Evolutionary conservation across 1,284 basidiomycete genomes (phyloP), one percentile per base, ranked within the genome.

Genomic region (Tylopilus sp.): DNA sequence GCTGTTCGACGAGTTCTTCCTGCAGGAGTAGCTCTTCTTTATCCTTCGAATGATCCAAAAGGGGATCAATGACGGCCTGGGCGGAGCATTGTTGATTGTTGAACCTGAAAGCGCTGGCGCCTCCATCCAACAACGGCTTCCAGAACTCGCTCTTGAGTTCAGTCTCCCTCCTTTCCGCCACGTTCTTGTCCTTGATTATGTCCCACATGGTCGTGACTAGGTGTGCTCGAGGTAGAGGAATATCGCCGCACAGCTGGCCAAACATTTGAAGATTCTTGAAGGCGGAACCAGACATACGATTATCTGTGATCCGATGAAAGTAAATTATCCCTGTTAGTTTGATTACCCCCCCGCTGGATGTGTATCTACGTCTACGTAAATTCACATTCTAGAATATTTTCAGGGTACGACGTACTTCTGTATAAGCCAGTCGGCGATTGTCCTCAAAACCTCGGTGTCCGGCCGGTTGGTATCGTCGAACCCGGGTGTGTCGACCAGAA

Each of bases 301-400:
- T 77, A 68, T 86, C 84, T 19, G 82, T 80, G 62, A 87, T 87
- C 18, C 82, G 80, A 64, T 87, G 85, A 65, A 84, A 72, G 71
- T 86, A 87, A 26, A 87, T 78, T 60, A 87, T 73, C 0, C 86
- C 86, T 22, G 78, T 71, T 4, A 84, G 69, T 29, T 26, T 64
- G 49, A 67, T 59, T 0, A 74, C 58, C 4, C 22, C 15, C 0
- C 64, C 63, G 1, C 63, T 60, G 2, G 39, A 52, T 10, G 64
- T n/a, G 38, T 75, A 72, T 53, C 73, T 75, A 51, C 13, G 4
- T 15, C 18, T 18, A 36, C 7, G 55, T 52, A 13, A 52, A 10
- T 26, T 12, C 6, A 6, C 7, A 24, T 56, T 39, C 8, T 6
- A 8, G 9, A 22, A 36, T 18, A 38, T 18, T 12, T 12, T 33